Percentiles rank a stretch among this genome's conserved stretches.
phyloP scores from a whole-genome alignment of 805 yeast species.

The Starmera dryadoides region DNA sequence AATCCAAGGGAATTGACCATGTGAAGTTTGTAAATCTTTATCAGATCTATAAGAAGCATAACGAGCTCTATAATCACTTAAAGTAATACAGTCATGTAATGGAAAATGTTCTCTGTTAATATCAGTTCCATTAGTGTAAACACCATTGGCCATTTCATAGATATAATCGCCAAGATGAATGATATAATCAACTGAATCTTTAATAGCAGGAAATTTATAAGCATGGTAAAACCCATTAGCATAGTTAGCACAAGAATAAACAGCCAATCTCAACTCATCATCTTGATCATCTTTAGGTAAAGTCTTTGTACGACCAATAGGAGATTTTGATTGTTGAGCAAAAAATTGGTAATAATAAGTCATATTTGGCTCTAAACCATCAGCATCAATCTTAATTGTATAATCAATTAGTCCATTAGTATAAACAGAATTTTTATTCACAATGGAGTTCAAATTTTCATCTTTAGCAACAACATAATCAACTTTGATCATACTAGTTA shows the following conservation, averaged over 20 bases:
- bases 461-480: background rate
- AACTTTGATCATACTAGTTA: background rate
- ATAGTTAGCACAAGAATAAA: constrained; percentile 19
- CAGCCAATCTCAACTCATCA: constrained; percentile 11
- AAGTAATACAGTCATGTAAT: constrained; percentile 12
- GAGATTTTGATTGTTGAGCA: background rate
- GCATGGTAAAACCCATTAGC: constrained; percentile 20
- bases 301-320: constrained; percentile 15
- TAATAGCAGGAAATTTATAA: constrained; percentile 13
- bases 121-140: constrained; percentile 16
- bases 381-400: constrained; percentile 16
- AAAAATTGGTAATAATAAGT: constrained; percentile 15
- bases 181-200: constrained; percentile 15
- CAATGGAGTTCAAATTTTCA: background rate
- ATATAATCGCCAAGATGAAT: constrained; percentile 21
- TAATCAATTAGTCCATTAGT: constrained; percentile 12
- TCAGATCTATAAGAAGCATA: constrained; percentile 16
- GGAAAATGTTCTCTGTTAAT: constrained; percentile 15
- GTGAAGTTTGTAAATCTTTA: constrained; percentile 15
- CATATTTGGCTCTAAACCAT: constrained; percentile 10
- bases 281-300: constrained; percentile 11
- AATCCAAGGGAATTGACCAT: constrained; percentile 17
- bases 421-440: constrained; percentile 1
- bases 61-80: constrained; percentile 17
- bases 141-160: constrained; percentile 18